A percentile compares a stretch with the other conserved stretches of the same genome.
Conservation (phyloP, 768 basidiomycete genomes). For the Lactifluus echinatus region DNA sequence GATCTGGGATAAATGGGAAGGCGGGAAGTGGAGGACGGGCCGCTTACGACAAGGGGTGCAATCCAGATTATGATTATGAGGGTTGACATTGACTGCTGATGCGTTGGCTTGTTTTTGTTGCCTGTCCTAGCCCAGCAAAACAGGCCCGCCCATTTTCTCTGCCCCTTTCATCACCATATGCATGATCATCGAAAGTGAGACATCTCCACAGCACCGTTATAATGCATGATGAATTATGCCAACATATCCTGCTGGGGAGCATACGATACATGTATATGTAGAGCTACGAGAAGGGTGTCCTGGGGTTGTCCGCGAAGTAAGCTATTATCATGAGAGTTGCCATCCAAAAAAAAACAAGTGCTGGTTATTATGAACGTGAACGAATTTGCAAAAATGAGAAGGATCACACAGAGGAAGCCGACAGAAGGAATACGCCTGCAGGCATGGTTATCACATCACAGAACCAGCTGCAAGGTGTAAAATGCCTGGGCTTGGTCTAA, state of each 20-base stretch:
- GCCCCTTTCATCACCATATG: too few species aligned
- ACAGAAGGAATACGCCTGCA: neutral
- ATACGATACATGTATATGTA: neutral
- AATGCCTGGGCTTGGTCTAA: constrained; percentile 28
- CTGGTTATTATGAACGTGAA: too few species aligned
- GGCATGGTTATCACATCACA: too few species aligned
- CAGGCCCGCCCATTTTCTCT: too few species aligned
- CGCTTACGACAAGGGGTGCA: neutral
- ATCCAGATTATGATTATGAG: constrained; percentile 10
- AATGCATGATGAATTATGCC: neutral
- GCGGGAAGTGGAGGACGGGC: constrained; percentile 2
- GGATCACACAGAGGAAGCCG: neutral
- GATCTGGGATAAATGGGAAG: constrained; percentile 17
- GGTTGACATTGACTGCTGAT: too few species aligned
- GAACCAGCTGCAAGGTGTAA: constrained; percentile 28
- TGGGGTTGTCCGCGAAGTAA: too few species aligned
- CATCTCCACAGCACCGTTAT: neutral
- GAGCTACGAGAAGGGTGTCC: neutral
- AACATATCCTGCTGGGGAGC: neutral
- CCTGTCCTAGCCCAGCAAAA: neutral
- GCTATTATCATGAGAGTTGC: neutral
- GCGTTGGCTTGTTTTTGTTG: too few species aligned
- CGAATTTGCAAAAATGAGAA: neutral
- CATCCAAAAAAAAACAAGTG: neutral
- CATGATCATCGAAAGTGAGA: too few species aligned